Evolutionary conservation across 2,329 filamentous ascomycete genomes (phyloP).

Genomic region (Camillea tinctor): DNA sequence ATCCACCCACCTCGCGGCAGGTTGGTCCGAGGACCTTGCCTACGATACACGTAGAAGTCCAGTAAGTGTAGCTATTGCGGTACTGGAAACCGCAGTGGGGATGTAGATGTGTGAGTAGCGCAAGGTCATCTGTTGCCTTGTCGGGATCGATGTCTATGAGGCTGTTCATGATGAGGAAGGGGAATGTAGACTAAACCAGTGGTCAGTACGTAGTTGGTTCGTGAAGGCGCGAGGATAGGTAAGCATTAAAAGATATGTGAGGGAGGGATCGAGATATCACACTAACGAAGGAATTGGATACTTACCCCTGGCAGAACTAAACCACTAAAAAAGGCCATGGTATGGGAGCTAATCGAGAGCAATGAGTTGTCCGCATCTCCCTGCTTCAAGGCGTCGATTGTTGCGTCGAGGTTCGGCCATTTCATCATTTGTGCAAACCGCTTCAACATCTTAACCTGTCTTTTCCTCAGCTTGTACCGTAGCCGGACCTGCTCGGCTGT

Average conservation of each 20-base stretch:
- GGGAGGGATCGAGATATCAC: not conserved
- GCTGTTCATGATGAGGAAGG: slow-evolving; percentile 76
- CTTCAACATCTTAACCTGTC: slow-evolving; percentile 67
- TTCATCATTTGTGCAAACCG: slow-evolving; percentile 71
- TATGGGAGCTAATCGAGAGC: slow-evolving; percentile 63
- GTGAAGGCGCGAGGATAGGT: not conserved
- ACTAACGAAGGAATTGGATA: slow-evolving; percentile 4
- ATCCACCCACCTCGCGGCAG: slow-evolving; percentile 68
- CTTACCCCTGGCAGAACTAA: slow-evolving; percentile 68
- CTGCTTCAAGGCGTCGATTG: slow-evolving; percentile 61
- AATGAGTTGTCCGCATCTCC: slow-evolving; percentile 57
- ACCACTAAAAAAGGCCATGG: slow-evolving; percentile 76
- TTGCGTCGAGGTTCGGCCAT: slow-evolving; percentile 70
- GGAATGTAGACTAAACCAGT: slow-evolving; percentile 52
- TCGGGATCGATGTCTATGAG: slow-evolving; percentile 74
- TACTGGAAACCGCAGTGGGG: slow-evolving; percentile 75
- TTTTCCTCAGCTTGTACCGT: slow-evolving; percentile 62
- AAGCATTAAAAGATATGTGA: not conserved
- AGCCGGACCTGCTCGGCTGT: slow-evolving; percentile 58
- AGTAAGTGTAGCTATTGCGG: slow-evolving; percentile 71
- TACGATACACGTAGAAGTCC: slow-evolving; percentile 69
- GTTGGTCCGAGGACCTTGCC: slow-evolving; percentile 74
- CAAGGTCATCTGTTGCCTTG: slow-evolving; percentile 61
- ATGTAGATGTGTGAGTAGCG: slow-evolving; percentile 65
- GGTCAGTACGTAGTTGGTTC: not conserved